Conservation (phyloP, 139 green algal species). For the Penium margaritaceum region DNA sequence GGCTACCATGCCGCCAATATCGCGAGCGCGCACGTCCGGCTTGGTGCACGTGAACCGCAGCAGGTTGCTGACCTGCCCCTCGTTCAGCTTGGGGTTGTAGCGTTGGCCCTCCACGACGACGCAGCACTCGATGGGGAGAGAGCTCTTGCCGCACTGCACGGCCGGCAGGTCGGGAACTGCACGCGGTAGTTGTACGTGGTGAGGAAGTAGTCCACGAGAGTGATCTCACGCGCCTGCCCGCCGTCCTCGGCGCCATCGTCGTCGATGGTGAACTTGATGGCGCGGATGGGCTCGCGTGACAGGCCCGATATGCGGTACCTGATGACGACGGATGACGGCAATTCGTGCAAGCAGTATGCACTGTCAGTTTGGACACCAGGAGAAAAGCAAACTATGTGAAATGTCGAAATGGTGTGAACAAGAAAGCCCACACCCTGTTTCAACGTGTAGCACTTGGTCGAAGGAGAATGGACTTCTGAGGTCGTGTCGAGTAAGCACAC, state of each 20-base stretch:
- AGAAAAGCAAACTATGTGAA: too few species aligned
- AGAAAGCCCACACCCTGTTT: too few species aligned
- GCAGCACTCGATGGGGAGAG: slow-evolving; percentile 25
- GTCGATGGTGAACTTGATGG: slow-evolving; percentile 2
- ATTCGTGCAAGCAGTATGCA: too few species aligned
- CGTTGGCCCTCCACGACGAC: slow-evolving; percentile 17
- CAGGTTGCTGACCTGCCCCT: slow-evolving; percentile 13
- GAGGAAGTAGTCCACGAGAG: slow-evolving; percentile 24
- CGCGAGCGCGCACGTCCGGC: background rate
- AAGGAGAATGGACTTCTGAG: too few species aligned
- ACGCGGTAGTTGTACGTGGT: slow-evolving; percentile 29
- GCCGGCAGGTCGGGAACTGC: slow-evolving; percentile 13
- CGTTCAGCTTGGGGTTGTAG: slow-evolving; percentile 22
- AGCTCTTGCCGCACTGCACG: slow-evolving; percentile 13
- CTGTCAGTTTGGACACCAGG: too few species aligned
- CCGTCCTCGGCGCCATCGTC: too few species aligned
- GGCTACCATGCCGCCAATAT: slow-evolving; percentile 3
- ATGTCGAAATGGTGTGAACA: too few species aligned
- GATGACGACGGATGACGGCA: too few species aligned
- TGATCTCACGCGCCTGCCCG: too few species aligned
- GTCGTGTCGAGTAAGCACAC: too few species aligned
- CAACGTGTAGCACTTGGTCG: too few species aligned
- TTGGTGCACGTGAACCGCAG: slow-evolving; percentile 4
- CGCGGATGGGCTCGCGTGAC: background rate
- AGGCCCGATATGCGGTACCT: slow-evolving; percentile 10